Base-by-base conservation (phyloP, 495 filamentous ascomycete species). In the Xylaria longipes region DNA sequence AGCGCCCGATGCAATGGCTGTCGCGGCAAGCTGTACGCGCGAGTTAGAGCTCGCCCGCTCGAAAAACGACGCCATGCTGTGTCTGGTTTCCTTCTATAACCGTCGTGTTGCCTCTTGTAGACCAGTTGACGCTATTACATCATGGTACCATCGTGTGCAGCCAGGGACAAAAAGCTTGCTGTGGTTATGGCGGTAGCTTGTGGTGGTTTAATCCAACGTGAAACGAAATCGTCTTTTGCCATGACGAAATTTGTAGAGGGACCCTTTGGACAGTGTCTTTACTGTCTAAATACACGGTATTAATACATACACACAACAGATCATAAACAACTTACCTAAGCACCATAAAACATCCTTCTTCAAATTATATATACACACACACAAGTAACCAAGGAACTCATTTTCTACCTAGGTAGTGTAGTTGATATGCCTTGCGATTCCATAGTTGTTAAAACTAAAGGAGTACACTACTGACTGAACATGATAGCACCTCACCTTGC, bases 1-100 rank as follows among this genome's bases (percentile, higher is more conserved):
- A 45, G 89, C 89, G 29, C 92, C 93, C 0, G 93, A 95, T 6
- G 93, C 81, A 7, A 94, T 82, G 6, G 93, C 93, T 0, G 93
- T 93, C 20, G 92, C 89, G 27, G 89, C 90, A 62, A 97, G 86
- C 80, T 95, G 94, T 3, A 82, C 57, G 56, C 82, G 82, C 54
- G 79, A 71, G 73, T 76, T 82, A 56, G 76, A 72, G 8, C 77
- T 74, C 29, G 75, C 74, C 45, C 80, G 75, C 50, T 79, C 75
- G n/a, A 80, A 31, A 46, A 84, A 75, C 68, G 82, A 83, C 27
- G 81, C 45, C 83, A 84, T 84, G 0, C 57, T 60, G 70, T 25
- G 35, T 20, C n/a, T 29, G 0, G 0, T 61, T 9, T 39, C 11
- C 46, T 52, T 66, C 64, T 35, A 35, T 37, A 5, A 27, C 46